These are phyloP conservation scores for Amylocystis lapponica DNA, from an alignment of 768 basidiomycete genomes.

Conservation along the genomic window DNA sequence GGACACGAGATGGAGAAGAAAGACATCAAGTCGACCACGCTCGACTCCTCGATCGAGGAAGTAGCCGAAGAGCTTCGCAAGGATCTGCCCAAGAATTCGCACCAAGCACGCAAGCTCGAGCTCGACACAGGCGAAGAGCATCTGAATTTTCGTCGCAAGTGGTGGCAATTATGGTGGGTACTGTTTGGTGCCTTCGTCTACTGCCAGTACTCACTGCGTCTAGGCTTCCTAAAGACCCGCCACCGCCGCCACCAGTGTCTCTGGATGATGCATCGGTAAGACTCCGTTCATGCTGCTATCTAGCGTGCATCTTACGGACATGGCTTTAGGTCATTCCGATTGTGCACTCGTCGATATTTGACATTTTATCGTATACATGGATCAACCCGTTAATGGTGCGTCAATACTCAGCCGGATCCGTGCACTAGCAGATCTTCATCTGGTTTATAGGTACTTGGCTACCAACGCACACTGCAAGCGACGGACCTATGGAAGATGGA, in stretches of 20 bases:
- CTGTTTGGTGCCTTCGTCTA: background rate
- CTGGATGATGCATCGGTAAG: slow-evolving; percentile 50
- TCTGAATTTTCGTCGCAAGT: slow-evolving; percentile 37
- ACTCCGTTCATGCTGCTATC: background rate
- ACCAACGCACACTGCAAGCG: slow-evolving; percentile 67
- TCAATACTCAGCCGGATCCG: background rate
- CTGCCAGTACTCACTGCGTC: background rate
- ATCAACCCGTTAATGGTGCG: slow-evolving; percentile 52
- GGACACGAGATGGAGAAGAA: too few species aligned
- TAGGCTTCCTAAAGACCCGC: slow-evolving; percentile 57
- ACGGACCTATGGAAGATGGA: slow-evolving; percentile 72
- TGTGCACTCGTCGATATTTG: slow-evolving; percentile 49
- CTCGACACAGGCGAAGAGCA: slow-evolving; percentile 25
- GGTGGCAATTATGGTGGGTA: slow-evolving; percentile 52
- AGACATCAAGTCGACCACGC: slow-evolving; percentile 10
- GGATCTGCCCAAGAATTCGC: background rate
- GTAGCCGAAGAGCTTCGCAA: slow-evolving; percentile 1
- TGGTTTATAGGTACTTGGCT: slow-evolving; percentile 49
- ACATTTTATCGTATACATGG: slow-evolving; percentile 60
- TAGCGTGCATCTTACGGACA: background rate
- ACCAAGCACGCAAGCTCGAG: slow-evolving; percentile 13
- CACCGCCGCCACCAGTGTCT: slow-evolving; percentile 47
- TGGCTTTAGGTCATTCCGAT: slow-evolving; percentile 47
- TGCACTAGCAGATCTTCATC: too few species aligned
- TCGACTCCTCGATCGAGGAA: slow-evolving; percentile 2